Base-by-base conservation (phyloP, 73 alveolate species). In the Stentor coeruleus region DNA sequence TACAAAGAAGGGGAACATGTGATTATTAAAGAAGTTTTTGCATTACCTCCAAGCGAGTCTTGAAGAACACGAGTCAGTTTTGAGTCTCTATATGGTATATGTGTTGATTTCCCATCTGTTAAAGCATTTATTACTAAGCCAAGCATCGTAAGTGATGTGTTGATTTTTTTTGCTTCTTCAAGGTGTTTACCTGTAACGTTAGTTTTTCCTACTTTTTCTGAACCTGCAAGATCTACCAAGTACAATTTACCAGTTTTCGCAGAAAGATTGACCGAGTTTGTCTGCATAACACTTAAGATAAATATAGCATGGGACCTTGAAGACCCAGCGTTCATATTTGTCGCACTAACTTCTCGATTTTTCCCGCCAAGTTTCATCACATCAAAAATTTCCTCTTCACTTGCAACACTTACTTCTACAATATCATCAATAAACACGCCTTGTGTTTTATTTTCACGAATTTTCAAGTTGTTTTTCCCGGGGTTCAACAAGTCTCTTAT, bases 41-140 rank as follows among this genome's bases (percentile, higher is more conserved):
- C 93, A 77, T 96, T 96, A 38, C 98, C 98, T 39, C 99, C 98
- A 36, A 96, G 84, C 6, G 99, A 93, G 59, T 96, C 98, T 82
- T 96, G 91, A 59, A 96, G 76, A 28, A 96, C 84, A 85, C 98
- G 94, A 1, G 99, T 96, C 49, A 96, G 89, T 87, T 96, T 96
- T 0, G 99, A 96, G 85, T 96, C 99, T 87, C 99, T 79, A 82
- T 57, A 86, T 6, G 91, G 91, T 37, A 86, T 83, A 86, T 86
- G 91, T 30, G 75, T 57, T 6, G 42, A 33, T 55, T 86, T 86
- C 26, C 41, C 76, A 77, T 86, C 91, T 39, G 91, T 76, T 30
- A 86, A 66, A 6, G 85, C 90, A 42, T 77, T 81, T 3, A 86
- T 86, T 3, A 86, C 91, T 80, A 80, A 90, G 55, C 94, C 91